Percentiles rank a stretch among this genome's conserved stretches.
These are phyloP conservation scores for Penicillium roqueforti DNA, from an alignment of 495 filamentous ascomycete genomes.

Conservation along the genomic window DNA sequence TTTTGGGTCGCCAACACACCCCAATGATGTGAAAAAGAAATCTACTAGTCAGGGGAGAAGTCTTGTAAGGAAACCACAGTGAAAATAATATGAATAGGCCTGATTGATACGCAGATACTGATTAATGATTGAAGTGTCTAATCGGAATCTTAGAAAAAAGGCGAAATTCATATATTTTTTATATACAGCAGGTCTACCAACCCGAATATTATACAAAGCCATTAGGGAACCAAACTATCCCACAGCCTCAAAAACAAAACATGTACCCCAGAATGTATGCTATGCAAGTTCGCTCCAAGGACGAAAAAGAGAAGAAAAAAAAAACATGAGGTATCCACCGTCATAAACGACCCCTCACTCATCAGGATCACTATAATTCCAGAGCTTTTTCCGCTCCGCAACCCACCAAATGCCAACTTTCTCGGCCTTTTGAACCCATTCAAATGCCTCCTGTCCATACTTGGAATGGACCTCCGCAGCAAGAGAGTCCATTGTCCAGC, in stretches of 20 bases:
- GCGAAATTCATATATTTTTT: too few species aligned
- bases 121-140: too few species aligned
- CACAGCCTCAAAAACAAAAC: background rate
- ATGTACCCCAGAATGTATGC: background rate
- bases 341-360: background rate
- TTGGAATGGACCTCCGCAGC: conserved; percentile 20
- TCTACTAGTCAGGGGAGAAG: too few species aligned
- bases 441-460: conserved; percentile 34
- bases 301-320: background rate
- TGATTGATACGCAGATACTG: too few species aligned
- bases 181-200: background rate
- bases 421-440: conserved; percentile 37
- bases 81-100: too few species aligned
- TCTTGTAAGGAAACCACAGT: too few species aligned
- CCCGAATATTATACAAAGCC: background rate
- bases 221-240: background rate
- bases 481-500: conserved; percentile 31
- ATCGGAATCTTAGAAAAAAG: too few species aligned
- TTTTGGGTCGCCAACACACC: too few species aligned
- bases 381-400: conserved; percentile 29
- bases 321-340: background rate
- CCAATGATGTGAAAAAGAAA: too few species aligned
- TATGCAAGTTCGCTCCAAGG: background rate
- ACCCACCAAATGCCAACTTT: conserved; percentile 39
- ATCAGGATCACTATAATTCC: conserved; percentile 24